Evolutionary conservation across 2,329 filamentous ascomycete genomes (phyloP), one percentile per base, ranked within the genome.

Genomic region (Colletotrichum sp.): DNA sequence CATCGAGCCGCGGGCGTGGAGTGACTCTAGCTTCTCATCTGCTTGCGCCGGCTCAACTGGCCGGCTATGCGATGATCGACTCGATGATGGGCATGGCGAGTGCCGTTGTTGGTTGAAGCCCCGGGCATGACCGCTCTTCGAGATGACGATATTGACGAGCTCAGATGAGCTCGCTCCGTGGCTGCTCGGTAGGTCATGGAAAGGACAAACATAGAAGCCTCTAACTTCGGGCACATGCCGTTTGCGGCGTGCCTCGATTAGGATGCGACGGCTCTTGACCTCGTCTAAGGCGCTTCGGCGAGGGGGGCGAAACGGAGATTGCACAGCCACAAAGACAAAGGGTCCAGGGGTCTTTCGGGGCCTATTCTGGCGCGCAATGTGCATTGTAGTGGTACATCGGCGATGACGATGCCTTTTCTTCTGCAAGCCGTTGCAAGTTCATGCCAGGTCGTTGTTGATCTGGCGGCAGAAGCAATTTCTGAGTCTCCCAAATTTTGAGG

Each of bases 361-460:
- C 84, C 83, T 85, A 85, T 85, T 77, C 66, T 77, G 74, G 52
- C 36, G 80, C 27, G 55, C 18, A 39, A 34, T 25, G 56, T 22
- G n/a, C 25, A 43, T 60, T 61, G 55, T 68, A 68, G 32, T 39
- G 32, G 66, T 56, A 68, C 66, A 58, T 60, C 32, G 66, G 66
- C 30, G 48, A 39, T 27, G 43, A 34, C 48, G 65, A 36, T 48
- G 28, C 13, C 48, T 22, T 67, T 67, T 27, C 22, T 58, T 36
- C 52, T 68, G 32, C 10, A 22, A 34, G 48, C 66, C 52, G 52
- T 68, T 60, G 66, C 66, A 43, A 58, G 48, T 56, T 60, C 66
- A 28, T 60, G n/a, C 28, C 30, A 36, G 52, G 66, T 18, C 48
- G n/a, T 32, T 48, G 22, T 22, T 52, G 39, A 66, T n/a, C 25